Base-by-base conservation (phyloP, 2,329 filamentous ascomycete genomes). In the Thelonectria discophora region DNA sequence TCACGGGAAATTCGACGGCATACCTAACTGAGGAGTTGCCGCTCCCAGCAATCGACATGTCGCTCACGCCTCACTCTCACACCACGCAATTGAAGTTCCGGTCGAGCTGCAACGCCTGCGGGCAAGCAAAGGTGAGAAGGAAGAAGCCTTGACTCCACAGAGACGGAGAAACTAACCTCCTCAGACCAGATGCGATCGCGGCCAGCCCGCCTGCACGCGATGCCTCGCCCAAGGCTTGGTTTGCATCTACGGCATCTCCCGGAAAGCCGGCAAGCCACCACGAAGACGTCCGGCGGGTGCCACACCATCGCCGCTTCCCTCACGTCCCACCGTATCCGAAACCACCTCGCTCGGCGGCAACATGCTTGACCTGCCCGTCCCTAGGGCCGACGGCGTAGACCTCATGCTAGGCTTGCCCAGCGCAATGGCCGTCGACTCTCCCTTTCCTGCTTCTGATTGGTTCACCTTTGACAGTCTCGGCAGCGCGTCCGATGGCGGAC, bases 151-250 rank as follows among this genome's bases (percentile, higher is more conserved):
- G 43, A 46, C 6, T 10, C n/a, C 17, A 17, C 21, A 6, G 21
- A 7, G 17, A 42, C 5, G 39, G 39, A 42, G 39, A 10, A 11
- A 42, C 17, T 17, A n/a, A 42, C n/a, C 12, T 6, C 43, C 20
- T 20, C 43, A 46, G 43, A 46, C 21, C 18, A 27, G 21, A n/a
- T 46, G 43, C n/a, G 43, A 46, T 46, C 43, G 43, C 15, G 43
- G 20, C 11, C 43, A 46, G n/a, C 43, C 43, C 43, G 43, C 43
- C 43, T 46, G 43, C 21, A 20, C 43, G 15, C 43, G 43, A 6
- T 46, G 43, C 43, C 18, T 46, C 18, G 20, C 43, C 4, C 43
- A 46, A 27, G 43, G 43, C 4, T 4, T 46, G 5, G 21, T 18
- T 10, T 46, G 43, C 18, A n/a, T 46, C 43, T 46, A 46, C 20